These are phyloP conservation scores for Xylaria sp. DNA, from an alignment of 2,329 filamentous ascomycete species.

Conservation along the genomic window DNA sequence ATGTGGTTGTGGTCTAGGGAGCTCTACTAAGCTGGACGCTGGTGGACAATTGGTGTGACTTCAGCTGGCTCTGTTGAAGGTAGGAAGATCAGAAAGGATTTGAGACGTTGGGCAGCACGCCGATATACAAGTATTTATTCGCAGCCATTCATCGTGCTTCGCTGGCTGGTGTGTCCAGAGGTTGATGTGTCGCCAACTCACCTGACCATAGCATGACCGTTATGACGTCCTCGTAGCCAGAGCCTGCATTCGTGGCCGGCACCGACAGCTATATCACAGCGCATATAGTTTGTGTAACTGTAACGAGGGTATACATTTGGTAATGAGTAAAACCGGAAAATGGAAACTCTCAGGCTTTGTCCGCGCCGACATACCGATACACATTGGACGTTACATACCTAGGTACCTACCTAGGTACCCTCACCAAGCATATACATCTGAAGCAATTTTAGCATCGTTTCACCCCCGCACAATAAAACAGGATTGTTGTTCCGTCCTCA, in stretches of 20 bases:
- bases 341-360: neutral
- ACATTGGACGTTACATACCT: too few relatives aligned
- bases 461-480: neutral
- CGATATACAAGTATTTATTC: constrained; percentile 29
- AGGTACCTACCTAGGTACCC: too few relatives aligned
- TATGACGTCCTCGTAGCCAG: constrained; percentile 29
- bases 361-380: neutral
- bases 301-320: neutral
- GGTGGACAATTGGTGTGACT: constrained; percentile 3
- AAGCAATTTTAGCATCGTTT: constrained; percentile 9
- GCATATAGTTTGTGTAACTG: constrained; percentile 6
- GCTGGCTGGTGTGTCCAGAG: neutral
- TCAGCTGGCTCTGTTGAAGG: neutral
- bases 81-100: constrained; percentile 6
- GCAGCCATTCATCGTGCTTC: neutral
- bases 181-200: constrained; percentile 33
- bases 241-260: constrained; percentile 12
- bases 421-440: neutral
- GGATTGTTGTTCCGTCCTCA: neutral
- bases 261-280: constrained; percentile 15
- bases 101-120: neutral
- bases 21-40: neutral
- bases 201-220: constrained; percentile 25
- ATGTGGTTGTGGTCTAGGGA: neutral
- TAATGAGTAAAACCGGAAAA: constrained; percentile 9